phyloP scores from a whole-genome alignment of 805 yeast genomes.

The Ogataea corticis region DNA sequence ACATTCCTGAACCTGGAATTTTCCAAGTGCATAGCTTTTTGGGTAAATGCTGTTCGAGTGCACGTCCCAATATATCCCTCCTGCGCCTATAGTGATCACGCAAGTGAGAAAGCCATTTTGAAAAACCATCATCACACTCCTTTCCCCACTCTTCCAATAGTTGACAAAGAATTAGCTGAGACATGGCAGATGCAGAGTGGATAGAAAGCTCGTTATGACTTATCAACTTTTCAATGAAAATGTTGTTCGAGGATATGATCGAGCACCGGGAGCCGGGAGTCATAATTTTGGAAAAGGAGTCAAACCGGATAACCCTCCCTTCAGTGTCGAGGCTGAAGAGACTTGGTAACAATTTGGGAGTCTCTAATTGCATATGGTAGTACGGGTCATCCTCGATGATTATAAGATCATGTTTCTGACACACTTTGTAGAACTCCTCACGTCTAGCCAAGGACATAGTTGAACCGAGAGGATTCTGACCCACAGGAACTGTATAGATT shows the following conservation, averaged over 20 bases:
- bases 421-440: constrained; percentile 55
- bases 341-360: constrained; percentile 56
- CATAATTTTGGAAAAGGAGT: constrained; percentile 74
- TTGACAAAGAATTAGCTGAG: constrained; percentile 61
- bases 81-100: constrained; percentile 63
- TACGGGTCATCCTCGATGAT: constrained; percentile 88
- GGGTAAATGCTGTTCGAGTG: constrained; percentile 50
- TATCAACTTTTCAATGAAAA: constrained; percentile 50
- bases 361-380: constrained; percentile 66
- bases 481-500: constrained; percentile 72
- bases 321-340: constrained; percentile 70
- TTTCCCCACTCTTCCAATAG: constrained; percentile 59
- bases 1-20: constrained; percentile 48
- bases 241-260: constrained; percentile 66
- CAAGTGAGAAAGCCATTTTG: constrained; percentile 68
- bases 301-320: constrained; percentile 76
- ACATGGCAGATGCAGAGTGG: constrained; percentile 75
- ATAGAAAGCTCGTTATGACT: constrained; percentile 69
- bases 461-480: constrained; percentile 88
- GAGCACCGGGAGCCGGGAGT: constrained; percentile 80
- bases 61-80: constrained; percentile 57
- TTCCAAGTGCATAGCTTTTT: constrained; percentile 42
- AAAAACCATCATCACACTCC: constrained; percentile 54
- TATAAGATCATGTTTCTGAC: constrained; percentile 66
- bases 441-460: constrained; percentile 61